Evolutionary conservation across 2,329 filamentous ascomycete genomes (phyloP).

Genomic region (Colletotrichum spaethianum): DNA sequence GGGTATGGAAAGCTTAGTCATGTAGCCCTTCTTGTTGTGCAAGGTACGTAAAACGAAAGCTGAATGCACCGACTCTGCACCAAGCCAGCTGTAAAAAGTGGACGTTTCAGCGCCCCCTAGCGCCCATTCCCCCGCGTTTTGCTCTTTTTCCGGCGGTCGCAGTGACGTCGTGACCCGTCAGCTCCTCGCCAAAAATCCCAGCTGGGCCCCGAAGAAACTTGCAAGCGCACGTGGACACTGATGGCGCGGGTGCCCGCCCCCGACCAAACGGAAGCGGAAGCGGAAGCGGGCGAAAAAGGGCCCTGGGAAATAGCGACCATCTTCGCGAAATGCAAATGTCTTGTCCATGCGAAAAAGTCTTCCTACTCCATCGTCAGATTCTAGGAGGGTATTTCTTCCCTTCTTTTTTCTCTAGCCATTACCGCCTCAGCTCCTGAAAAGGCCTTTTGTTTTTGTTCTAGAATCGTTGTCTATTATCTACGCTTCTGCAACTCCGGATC

Average conservation of each 20-base stretch:
- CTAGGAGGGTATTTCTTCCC: slow-evolving; percentile 21
- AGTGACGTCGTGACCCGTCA: slow-evolving; percentile 29
- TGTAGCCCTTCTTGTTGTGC: neutral
- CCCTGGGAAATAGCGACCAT: slow-evolving; percentile 16
- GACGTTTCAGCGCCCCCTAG: slow-evolving; percentile 33
- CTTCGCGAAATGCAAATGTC: slow-evolving; percentile 27
- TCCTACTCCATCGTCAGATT: slow-evolving; percentile 17
- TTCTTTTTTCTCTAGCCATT: slow-evolving; percentile 15
- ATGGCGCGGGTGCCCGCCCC: slow-evolving; percentile 20
- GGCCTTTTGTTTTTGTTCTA: neutral
- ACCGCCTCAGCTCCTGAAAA: neutral
- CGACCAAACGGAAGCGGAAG: neutral
- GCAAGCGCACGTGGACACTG: slow-evolving; percentile 37
- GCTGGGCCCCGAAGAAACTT: slow-evolving; percentile 19
- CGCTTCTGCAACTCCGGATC: neutral
- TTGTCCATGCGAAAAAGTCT: slow-evolving; percentile 31
- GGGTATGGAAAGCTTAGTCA: neutral
- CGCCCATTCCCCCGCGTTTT: slow-evolving; percentile 39
- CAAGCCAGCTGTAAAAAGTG: slow-evolving; percentile 21
- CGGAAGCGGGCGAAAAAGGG: slow-evolving; percentile 17
- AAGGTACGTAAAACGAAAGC: neutral
- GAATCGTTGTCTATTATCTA: neutral
- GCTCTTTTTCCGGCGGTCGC: slow-evolving; percentile 23
- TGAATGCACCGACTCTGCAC: slow-evolving; percentile 15
- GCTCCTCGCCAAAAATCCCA: slow-evolving; percentile 22